phyloP scores from a whole-genome alignment of 179 eudicot genomes.

The Silene noctiflora region DNA sequence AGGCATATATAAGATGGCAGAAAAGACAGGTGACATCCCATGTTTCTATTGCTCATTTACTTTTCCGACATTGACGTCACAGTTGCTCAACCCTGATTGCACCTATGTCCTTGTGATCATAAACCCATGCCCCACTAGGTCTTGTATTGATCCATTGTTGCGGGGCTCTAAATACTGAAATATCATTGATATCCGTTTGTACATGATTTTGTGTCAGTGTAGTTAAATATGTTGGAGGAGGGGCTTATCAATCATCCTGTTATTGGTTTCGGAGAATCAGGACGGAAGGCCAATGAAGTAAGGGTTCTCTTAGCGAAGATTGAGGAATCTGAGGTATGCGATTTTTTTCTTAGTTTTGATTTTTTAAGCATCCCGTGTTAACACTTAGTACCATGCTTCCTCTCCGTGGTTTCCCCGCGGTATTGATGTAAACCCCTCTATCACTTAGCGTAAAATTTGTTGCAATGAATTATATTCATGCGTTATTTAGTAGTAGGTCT shows the following conservation, averaged over 20 bases:
- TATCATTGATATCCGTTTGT: slow-evolving; percentile 28
- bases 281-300: slow-evolving; percentile 82
- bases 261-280: slow-evolving; percentile 96
- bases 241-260: slow-evolving; percentile 93
- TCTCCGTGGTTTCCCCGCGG: not conserved
- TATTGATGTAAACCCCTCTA: not conserved
- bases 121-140: not conserved
- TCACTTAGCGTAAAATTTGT: not conserved
- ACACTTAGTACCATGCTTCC: not conserved
- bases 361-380: not conserved
- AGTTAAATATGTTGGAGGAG: slow-evolving; percentile 99
- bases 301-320: slow-evolving; percentile 88
- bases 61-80: not conserved
- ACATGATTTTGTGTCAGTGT: slow-evolving; percentile 60
- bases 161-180: slow-evolving; percentile 9
- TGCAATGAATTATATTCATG: not conserved
- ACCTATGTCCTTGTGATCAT: not conserved
- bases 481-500: slow-evolving; percentile 9
- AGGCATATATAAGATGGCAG: slow-evolving; percentile 95
- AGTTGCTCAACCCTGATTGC: not conserved
- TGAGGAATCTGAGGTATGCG: slow-evolving; percentile 94
- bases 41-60: slow-evolving; percentile 27
- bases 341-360: slow-evolving; percentile 2
- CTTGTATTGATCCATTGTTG: slow-evolving; percentile 14
- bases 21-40: slow-evolving; percentile 72